Conservation (phyloP, 1,284 basidiomycete species). For the Naganishia albida region DNA sequence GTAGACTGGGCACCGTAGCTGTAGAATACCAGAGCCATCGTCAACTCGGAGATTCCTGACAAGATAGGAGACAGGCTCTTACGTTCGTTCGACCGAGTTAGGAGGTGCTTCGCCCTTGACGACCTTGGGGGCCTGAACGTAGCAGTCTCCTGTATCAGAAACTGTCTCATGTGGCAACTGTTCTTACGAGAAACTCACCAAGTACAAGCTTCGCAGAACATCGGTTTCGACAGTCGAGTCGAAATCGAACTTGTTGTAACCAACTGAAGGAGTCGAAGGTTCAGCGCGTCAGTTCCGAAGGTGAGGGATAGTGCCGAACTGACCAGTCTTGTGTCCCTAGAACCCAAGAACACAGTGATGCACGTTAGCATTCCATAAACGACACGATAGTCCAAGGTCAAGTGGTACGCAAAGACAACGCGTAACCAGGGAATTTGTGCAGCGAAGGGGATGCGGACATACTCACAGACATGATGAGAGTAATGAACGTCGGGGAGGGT, state of each 20-base stretch:
- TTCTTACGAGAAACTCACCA: conserved; percentile 64
- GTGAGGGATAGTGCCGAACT: background rate
- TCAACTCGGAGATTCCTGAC: background rate
- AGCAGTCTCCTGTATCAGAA: conserved; percentile 1
- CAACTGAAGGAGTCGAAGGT: conserved; percentile 60
- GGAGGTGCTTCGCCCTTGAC: conserved; percentile 58
- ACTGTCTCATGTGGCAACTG: background rate
- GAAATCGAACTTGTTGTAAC: conserved; percentile 80
- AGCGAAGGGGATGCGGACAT: background rate
- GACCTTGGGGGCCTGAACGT: conserved; percentile 45
- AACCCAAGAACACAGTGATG: background rate
- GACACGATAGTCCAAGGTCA: background rate
- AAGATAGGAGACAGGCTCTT: conserved; percentile 42
- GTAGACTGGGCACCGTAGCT: conserved; percentile 78
- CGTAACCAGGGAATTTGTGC: too few species aligned
- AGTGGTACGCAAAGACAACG: background rate
- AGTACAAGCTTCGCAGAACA: conserved; percentile 77
- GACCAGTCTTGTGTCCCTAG: conserved; percentile 26
- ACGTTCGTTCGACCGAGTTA: conserved; percentile 58
- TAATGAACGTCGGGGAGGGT: conserved; percentile 20
- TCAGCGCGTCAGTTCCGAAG: background rate
- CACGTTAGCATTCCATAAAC: background rate
- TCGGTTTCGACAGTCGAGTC: conserved; percentile 78
- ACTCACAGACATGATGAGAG: conserved; percentile 27
- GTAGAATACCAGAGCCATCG: background rate